Evolutionary conservation across 2,329 filamentous ascomycete genomes (phyloP).

Genomic region (Fusarium albidum): DNA sequence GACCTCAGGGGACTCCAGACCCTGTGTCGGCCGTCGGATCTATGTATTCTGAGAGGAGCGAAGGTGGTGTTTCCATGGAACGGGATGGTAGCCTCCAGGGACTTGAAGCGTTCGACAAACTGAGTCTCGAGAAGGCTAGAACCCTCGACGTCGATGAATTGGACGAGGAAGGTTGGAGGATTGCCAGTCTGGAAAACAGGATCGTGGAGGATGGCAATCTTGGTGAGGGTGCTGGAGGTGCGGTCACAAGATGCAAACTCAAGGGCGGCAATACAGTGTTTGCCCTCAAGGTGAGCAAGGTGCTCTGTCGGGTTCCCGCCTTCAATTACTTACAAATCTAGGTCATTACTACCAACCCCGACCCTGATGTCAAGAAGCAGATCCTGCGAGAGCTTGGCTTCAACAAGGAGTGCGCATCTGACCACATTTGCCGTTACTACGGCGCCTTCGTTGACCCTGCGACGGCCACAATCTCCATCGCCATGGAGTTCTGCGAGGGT

Average conservation of each 20-base stretch:
- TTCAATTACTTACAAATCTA: constrained; percentile 47
- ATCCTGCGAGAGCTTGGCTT: constrained; percentile 96
- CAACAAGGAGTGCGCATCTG: constrained; percentile 96
- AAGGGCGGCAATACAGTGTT: constrained; percentile 95
- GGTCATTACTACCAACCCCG: constrained; percentile 98
- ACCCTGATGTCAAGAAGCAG: constrained; percentile 98
- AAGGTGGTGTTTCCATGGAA: constrained; percentile 80
- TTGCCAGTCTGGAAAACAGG: constrained; percentile 86
- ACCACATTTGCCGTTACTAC: constrained; percentile 97
- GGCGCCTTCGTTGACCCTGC: constrained; percentile 95
- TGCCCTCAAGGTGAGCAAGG: constrained; percentile 82
- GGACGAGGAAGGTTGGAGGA: constrained; percentile 94
- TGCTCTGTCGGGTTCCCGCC: constrained; percentile 7
- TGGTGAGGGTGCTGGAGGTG: constrained; percentile 94
- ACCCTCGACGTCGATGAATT: constrained; percentile 92
- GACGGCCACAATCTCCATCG: constrained; percentile 97
- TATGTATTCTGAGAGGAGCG: constrained; percentile 81
- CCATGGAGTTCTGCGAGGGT: constrained; percentile 99
- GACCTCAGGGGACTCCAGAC: constrained; percentile 76
- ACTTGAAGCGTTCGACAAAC: constrained; percentile 79
- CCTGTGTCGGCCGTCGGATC: constrained; percentile 89
- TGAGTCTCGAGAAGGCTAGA: constrained; percentile 82
- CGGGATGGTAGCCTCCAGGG: constrained; percentile 82
- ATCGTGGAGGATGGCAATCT: constrained; percentile 89
- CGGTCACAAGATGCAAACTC: constrained; percentile 89